Percentiles rank a stretch among this genome's conserved stretches.
Evolutionary conservation across 441 rosid genomes (phyloP).

Genomic region (Populus hybrid): DNA sequence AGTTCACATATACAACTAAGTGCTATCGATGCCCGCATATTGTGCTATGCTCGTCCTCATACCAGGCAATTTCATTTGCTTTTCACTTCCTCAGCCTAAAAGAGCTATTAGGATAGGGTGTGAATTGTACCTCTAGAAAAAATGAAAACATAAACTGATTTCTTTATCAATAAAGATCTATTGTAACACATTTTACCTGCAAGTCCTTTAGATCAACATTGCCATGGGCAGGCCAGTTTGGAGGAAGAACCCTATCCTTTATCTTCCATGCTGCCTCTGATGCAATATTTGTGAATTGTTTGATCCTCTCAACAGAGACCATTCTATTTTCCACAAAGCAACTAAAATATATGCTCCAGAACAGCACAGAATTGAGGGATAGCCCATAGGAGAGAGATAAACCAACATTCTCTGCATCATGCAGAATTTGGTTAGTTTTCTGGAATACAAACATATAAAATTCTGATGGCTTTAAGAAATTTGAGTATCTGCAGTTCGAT

Average conservation of each 20-base stretch:
- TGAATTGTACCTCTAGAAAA: background rate
- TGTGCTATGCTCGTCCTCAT: background rate
- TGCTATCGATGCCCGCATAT: background rate
- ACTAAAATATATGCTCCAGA: constrained; percentile 75
- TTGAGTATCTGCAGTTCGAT: background rate
- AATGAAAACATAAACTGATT: background rate
- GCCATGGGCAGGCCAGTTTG: constrained; percentile 76
- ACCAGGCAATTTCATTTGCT: background rate
- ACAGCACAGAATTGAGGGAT: constrained; percentile 77
- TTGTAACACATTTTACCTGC: constrained; percentile 42
- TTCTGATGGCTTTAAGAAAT: constrained; percentile 2
- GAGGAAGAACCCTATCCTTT: constrained; percentile 60
- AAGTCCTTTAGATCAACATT: constrained; percentile 67
- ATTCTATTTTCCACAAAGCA: constrained; percentile 89
- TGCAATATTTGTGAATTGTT: constrained; percentile 75
- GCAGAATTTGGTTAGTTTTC: constrained; percentile 13
- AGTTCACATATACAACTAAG: background rate
- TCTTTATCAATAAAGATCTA: background rate
- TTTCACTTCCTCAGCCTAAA: background rate
- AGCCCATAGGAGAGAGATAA: constrained; percentile 88
- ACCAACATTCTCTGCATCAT: constrained; percentile 72
- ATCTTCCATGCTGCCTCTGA: constrained; percentile 82
- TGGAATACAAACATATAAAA: background rate
- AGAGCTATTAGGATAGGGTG: background rate
- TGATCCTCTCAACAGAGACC: constrained; percentile 92